Evolutionary conservation across 2,329 filamentous ascomycete species (phyloP).

Genomic region (Penicillium rolfsii): DNA sequence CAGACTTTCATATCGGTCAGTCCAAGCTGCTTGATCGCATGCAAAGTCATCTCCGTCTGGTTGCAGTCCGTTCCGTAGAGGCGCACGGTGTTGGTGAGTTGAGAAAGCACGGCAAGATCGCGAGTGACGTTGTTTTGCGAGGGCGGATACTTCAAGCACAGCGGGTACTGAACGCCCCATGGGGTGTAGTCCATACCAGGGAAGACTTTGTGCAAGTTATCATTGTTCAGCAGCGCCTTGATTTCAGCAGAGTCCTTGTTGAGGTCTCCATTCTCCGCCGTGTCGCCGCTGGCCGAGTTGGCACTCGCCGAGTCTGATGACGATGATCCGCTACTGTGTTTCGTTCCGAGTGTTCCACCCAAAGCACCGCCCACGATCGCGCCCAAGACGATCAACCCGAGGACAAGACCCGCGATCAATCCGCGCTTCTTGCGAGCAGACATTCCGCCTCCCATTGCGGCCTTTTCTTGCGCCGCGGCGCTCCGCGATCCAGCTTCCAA

Average conservation of each 20-base stretch:
- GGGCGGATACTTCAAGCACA: conserved; percentile 74
- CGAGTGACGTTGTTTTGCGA: conserved; percentile 94
- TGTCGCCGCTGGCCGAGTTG: conserved; percentile 64
- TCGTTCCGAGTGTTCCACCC: conserved; percentile 69
- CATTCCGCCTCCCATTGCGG: conserved; percentile 62
- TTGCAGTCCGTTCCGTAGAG: conserved; percentile 97
- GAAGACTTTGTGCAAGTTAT: conserved; percentile 86
- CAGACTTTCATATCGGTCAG: conserved; percentile 81
- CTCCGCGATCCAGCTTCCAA: conserved; percentile 28
- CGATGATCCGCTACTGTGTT: conserved; percentile 43
- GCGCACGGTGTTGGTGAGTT: conserved; percentile 84
- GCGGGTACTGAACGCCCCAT: conserved; percentile 85
- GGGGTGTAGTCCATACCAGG: conserved; percentile 95
- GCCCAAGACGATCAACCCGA: conserved; percentile 66
- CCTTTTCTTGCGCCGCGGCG: conserved; percentile 60
- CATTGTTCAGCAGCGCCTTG: conserved; percentile 77
- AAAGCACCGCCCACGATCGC: conserved; percentile 75
- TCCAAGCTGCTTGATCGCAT: conserved; percentile 74
- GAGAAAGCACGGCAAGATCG: conserved; percentile 85
- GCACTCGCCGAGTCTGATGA: conserved; percentile 35
- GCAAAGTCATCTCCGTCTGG: conserved; percentile 90
- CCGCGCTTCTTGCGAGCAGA: conserved; percentile 67
- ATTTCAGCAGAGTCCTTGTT: conserved; percentile 76
- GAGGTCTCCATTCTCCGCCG: conserved; percentile 68
- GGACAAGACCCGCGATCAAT: conserved; percentile 70